These are phyloP conservation scores for Cryptococcus maquisensis DNA, from an alignment of 1,284 basidiomycete species.

Conservation along the genomic window DNA sequence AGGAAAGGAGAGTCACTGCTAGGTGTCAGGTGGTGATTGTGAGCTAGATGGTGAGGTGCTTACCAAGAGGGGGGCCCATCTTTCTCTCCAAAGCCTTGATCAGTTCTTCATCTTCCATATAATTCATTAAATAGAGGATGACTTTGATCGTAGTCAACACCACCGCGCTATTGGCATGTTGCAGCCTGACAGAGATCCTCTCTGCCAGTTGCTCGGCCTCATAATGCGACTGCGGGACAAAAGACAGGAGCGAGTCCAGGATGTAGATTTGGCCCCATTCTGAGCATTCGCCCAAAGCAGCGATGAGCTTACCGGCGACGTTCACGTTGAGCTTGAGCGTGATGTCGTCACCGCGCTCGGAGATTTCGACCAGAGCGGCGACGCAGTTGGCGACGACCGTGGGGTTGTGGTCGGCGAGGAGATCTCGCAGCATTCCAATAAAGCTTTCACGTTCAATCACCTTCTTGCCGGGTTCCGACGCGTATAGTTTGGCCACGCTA, in stretches of 20 bases:
- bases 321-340: slow-evolving; percentile 48
- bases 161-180: slow-evolving; percentile 92
- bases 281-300: slow-evolving; percentile 95
- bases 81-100: slow-evolving; percentile 91
- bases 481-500: slow-evolving; percentile 87
- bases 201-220: slow-evolving; percentile 95
- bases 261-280: slow-evolving; percentile 99
- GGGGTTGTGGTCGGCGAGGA: slow-evolving; percentile 83
- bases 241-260: slow-evolving; percentile 87
- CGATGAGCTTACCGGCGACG: slow-evolving; percentile 67
- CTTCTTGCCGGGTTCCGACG: slow-evolving; percentile 74
- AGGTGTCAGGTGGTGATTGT: background rate
- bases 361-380: slow-evolving; percentile 87
- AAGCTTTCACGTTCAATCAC: slow-evolving; percentile 92
- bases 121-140: slow-evolving; percentile 96
- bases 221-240: slow-evolving; percentile 76
- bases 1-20: slow-evolving; percentile 57
- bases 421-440: slow-evolving; percentile 67
- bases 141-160: slow-evolving; percentile 94
- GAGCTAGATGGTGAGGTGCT: slow-evolving; percentile 22
- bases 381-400: slow-evolving; percentile 98
- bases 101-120: slow-evolving; percentile 83
- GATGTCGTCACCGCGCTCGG: slow-evolving; percentile 55
- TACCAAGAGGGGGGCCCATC: slow-evolving; percentile 93
- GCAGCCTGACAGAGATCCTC: slow-evolving; percentile 83